A percentile compares a stretch with the other conserved stretches of the same genome.
These are phyloP conservation scores for Alternaria novae-zelandiae DNA, from an alignment of 2,329 filamentous ascomycete genomes.

Conservation along the genomic window DNA sequence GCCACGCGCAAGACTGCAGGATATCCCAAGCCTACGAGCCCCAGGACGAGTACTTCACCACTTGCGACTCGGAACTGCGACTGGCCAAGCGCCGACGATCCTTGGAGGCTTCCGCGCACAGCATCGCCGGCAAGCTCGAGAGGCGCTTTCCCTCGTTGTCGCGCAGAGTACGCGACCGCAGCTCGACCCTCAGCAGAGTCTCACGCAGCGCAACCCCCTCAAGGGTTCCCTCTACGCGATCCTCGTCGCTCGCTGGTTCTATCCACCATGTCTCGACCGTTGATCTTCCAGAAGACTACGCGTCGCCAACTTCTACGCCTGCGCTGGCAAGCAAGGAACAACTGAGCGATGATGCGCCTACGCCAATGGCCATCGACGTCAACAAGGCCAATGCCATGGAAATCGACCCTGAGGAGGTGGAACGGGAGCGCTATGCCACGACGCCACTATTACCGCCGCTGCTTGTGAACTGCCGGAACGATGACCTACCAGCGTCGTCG, in stretches of 20 bases:
- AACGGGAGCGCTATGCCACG: constrained; percentile 70
- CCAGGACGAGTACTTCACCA: constrained; percentile 65
- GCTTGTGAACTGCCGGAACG: constrained; percentile 65
- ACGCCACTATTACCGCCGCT: constrained; percentile 87
- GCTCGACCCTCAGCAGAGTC: constrained; percentile 42
- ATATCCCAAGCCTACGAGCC: constrained; percentile 68
- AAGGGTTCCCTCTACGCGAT: constrained; percentile 71
- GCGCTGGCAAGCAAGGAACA: constrained; percentile 41
- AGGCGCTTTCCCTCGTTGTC: constrained; percentile 64
- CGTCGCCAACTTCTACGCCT: constrained; percentile 31
- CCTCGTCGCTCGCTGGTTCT: constrained; percentile 76
- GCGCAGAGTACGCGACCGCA: constrained; percentile 61
- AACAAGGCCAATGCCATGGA: constrained; percentile 56
- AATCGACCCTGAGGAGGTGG: constrained; percentile 55
- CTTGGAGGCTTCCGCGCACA: constrained; percentile 66
- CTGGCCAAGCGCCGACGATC: constrained; percentile 64
- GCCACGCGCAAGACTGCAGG: constrained; percentile 54
- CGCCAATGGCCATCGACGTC: constrained; percentile 45
- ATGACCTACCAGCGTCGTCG: constrained; percentile 69
- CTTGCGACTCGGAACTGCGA: constrained; percentile 63
- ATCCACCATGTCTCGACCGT: constrained; percentile 52
- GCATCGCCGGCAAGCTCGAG: constrained; percentile 69
- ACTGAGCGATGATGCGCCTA: constrained; percentile 38
- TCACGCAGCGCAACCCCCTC: constrained; percentile 57
- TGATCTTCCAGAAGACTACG: constrained; percentile 46